Evolutionary conservation across 768 basidiomycete species (phyloP), one percentile per base, ranked within the genome.

Genomic region (Antrodiella citrinella): DNA sequence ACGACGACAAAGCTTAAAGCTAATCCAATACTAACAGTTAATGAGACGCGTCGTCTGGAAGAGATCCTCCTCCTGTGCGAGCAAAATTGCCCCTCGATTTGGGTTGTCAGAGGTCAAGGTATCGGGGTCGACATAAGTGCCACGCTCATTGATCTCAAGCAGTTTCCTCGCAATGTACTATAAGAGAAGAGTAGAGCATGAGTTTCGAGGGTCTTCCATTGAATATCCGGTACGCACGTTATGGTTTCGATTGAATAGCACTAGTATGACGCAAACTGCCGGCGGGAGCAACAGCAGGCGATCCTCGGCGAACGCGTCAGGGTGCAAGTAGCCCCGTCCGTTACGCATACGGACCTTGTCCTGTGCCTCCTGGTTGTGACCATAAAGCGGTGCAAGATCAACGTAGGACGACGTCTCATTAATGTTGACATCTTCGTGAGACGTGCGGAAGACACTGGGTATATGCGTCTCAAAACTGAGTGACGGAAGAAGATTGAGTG

Each of bases 201-300:
- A 82, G 54, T 55, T 90, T 88, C 58, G 88, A 92, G 60, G 91
- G 90, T 53, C 91, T 92, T n/a, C 91, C 76, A 60, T 74, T 88
- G 74, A 91, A 92, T 15, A 90, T 35, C 30, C 3, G 44, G 40
- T n/a, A 66, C 82, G 54, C 55, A 90, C 89, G 59, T 89, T 92
- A 60, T 92, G 90, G 54, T 92, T 92, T n/a, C 90, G 76, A 60
- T 74, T 88, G 74, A 91, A 92, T n/a, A 90, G 62, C n/a, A 91
- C 76, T 19, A 92, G 73, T n/a, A 91, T 62, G 3, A 75, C 80
- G 51, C 83, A 80, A 47, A 82, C 80, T 1, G 80, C 81, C 0
- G 89, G 89, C 1, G 90, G 90, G n/a, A 91, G 77, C 5, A 88
- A 71, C 19, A 90, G 69, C 3, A 92, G 67, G 35, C 90, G 72